Evolutionary conservation across 345 rosid genomes (phyloP).

Genomic region (Psidium friedrichsthalianum): DNA sequence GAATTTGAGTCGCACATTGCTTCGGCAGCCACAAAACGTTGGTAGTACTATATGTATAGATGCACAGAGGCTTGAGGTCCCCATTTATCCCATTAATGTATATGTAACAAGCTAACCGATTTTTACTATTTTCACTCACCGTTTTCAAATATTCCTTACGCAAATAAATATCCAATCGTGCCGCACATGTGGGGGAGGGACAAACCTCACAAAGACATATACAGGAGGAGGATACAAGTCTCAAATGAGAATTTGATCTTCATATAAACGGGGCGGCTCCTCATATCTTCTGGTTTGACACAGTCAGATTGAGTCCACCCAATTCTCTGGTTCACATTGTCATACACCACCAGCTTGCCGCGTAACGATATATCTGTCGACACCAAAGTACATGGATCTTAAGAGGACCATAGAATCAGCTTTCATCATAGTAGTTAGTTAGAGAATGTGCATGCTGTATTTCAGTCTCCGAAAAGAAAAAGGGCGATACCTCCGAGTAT

Average conservation of each 20-base stretch:
- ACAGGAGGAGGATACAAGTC: background rate
- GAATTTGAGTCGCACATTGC: background rate
- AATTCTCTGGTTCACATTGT: slow-evolving; percentile 57
- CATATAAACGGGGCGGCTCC: slow-evolving; percentile 24
- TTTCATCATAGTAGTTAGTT: background rate
- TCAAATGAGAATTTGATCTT: background rate
- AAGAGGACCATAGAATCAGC: background rate
- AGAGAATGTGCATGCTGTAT: background rate
- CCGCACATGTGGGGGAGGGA: background rate
- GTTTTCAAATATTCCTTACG: background rate
- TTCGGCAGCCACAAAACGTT: background rate
- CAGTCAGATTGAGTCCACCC: slow-evolving; percentile 75
- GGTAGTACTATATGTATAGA: background rate
- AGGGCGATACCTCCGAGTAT: slow-evolving; percentile 67
- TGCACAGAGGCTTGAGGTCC: background rate
- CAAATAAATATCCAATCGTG: background rate
- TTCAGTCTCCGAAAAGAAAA: background rate
- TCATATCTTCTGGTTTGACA: slow-evolving; percentile 19
- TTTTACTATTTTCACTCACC: background rate
- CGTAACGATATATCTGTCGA: slow-evolving; percentile 63
- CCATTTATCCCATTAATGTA: background rate
- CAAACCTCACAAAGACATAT: background rate
- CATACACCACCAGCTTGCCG: slow-evolving; percentile 63
- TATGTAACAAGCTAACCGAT: background rate
- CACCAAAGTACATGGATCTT: background rate